Evolutionary conservation across 345 rosid species (phyloP), one percentile per base, ranked within the genome.

Genomic region (Turnera subulata): DNA sequence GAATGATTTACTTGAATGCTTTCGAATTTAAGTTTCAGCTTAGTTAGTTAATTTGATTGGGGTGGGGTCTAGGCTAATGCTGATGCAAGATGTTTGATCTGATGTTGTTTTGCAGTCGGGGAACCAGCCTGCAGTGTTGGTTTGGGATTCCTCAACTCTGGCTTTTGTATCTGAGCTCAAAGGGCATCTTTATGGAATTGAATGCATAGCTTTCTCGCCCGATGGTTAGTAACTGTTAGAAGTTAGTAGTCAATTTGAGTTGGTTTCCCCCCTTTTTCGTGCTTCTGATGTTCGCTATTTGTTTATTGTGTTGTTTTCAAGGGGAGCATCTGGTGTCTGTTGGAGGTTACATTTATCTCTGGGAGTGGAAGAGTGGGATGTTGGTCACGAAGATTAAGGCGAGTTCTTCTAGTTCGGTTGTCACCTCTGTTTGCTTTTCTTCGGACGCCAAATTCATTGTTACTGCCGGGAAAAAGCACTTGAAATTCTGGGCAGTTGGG

Each of bases 401-500:
- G 47, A 82, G 78, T 67, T 80, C 88, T 62, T 70, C 66, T 59
- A 70, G 53, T 75, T 77, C 82, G 66, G 81, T 78, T 22, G 75
- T 82, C 56, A 72, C 78, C 1, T 80, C 86, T 62, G 91, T 84
- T 52, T 64, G 82, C 45, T 89, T 89, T 80, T 80, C 97, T 49
- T 59, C 71, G 12, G 78, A 80, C 62, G 80, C 74, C 44, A 89
- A 82, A 70, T 79, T 70, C 62, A 57, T 89, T 62, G 74, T 86
- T 57, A 84, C 95, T 50, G 88, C 92, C 56, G 89, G 97, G 46
- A 81, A 74, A 68, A 86, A 84, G 71, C 95, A 86, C 71, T 79
- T 84, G 67, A 89, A 86, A 56, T 73, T 59, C 63, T 84, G 97
- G 95, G 70, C 81, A 52, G 67, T 86, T 50, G 82, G 77, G 58